Evolutionary conservation across 2,329 filamentous ascomycete species (phyloP).

Genomic region (Fusarium sp.): DNA sequence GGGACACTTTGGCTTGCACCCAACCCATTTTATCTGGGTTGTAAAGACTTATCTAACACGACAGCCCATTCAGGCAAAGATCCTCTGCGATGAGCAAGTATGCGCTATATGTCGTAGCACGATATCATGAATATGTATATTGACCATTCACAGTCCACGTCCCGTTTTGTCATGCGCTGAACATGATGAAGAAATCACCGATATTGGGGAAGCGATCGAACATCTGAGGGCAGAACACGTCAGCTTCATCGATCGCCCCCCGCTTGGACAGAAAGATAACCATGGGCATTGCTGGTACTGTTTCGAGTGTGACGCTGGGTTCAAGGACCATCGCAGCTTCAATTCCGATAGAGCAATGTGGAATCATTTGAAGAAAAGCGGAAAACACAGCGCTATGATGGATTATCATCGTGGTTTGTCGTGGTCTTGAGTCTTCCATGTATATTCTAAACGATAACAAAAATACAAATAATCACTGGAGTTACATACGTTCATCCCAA

Average conservation of each 20-base stretch:
- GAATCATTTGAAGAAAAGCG: not conserved
- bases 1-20: too few species aligned
- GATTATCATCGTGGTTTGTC: rapidly evolving
- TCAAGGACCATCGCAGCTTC: not conserved
- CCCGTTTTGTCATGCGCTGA: not conserved
- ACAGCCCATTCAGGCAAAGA: too few species aligned
- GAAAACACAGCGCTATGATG: not conserved
- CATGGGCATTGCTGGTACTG: not conserved
- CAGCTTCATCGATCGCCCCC: not conserved
- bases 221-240: not conserved
- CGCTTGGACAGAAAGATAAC: not conserved
- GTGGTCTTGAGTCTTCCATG: too few species aligned
- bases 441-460: too few species aligned
- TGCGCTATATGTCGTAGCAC: too few species aligned
- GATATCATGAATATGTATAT: too few species aligned
- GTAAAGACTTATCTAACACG: too few species aligned
- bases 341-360: not conserved
- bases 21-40: too few species aligned
- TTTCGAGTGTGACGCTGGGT: not conserved
- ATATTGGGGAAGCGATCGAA: not conserved
- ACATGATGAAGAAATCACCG: not conserved
- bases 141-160: too few species aligned
- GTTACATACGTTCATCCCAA: not conserved
- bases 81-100: too few species aligned
- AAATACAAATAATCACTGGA: too few species aligned